A percentile compares a stretch with the other conserved stretches of the same genome.
Evolutionary conservation across 257 asterid species (phyloP).

Genomic region (Paulownia fortunei): DNA sequence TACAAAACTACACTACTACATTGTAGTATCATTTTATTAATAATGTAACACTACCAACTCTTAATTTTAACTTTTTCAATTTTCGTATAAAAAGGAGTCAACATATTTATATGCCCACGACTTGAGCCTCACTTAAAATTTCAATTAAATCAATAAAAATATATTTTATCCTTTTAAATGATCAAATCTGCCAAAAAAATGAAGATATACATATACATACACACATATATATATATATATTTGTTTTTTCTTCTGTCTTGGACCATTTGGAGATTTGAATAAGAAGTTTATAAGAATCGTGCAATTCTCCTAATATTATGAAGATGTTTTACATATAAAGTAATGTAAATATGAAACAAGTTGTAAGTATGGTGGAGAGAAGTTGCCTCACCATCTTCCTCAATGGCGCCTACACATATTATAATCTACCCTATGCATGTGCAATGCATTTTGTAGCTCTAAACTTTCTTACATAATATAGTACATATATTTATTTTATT

Average conservation of each 20-base stretch:
- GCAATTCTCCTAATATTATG: not conserved
- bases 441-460: constrained; percentile 33
- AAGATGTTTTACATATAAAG: not conserved
- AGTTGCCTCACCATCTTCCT: constrained; percentile 3
- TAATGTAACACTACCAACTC: no score
- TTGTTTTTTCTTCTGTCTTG: no score
- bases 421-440: constrained; percentile 21
- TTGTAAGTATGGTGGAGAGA: not conserved
- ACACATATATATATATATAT: no score
- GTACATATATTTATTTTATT: not conserved
- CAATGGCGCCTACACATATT: not conserved
- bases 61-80: no score
- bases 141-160: no score
- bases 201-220: no score
- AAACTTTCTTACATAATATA: not conserved
- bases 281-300: not conserved
- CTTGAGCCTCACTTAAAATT: no score
- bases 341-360: not conserved
- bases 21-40: no score
- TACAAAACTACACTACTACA: no score
- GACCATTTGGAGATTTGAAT: not conserved
- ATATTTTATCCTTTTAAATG: not conserved
- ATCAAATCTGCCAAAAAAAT: no score
- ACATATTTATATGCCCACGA: no score
- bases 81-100: not conserved